phyloP scores from a whole-genome alignment of 306 rosid genomes.

The Amphicarpaea edgeworthii region DNA sequence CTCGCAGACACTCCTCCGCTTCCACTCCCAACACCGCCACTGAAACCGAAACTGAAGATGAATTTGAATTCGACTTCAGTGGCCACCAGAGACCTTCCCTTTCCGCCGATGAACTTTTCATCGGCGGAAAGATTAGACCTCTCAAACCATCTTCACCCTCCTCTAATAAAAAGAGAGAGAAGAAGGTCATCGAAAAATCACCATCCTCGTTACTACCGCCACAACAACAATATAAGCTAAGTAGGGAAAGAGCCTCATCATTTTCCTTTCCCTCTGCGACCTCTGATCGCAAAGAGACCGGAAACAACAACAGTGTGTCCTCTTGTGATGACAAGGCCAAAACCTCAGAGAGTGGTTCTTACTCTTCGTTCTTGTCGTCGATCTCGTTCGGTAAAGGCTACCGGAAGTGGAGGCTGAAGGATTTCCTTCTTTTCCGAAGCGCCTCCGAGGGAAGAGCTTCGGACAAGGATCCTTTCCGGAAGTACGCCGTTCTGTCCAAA shows the following conservation, averaged over 20 bases:
- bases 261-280: slow-evolving; percentile 13
- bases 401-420: slow-evolving; percentile 78
- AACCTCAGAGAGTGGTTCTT: slow-evolving; percentile 31
- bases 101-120: slow-evolving; percentile 81
- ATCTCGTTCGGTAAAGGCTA: slow-evolving; percentile 70
- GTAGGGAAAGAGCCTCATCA: slow-evolving; percentile 51
- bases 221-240: slow-evolving; percentile 30
- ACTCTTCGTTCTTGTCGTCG: slow-evolving; percentile 64
- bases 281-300: too few species aligned
- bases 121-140: slow-evolving; percentile 76
- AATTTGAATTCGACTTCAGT: slow-evolving; percentile 73
- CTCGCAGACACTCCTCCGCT: slow-evolving; percentile 40
- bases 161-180: neutral
- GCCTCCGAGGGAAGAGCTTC: slow-evolving; percentile 87
- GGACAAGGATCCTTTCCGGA: slow-evolving; percentile 63
- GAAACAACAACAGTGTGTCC: too few species aligned
- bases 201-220: neutral
- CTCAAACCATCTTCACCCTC: slow-evolving; percentile 39
- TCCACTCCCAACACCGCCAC: neutral
- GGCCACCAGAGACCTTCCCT: slow-evolving; percentile 57
- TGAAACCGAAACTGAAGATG: too few species aligned
- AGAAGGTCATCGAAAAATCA: neutral
- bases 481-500: slow-evolving; percentile 58
- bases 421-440: slow-evolving; percentile 78
- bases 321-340: slow-evolving; percentile 45